A percentile compares a stretch with the other conserved stretches of the same genome.
Evolutionary conservation across 768 basidiomycete species (phyloP).

Genomic region (Psilocybe subaeruginosa): DNA sequence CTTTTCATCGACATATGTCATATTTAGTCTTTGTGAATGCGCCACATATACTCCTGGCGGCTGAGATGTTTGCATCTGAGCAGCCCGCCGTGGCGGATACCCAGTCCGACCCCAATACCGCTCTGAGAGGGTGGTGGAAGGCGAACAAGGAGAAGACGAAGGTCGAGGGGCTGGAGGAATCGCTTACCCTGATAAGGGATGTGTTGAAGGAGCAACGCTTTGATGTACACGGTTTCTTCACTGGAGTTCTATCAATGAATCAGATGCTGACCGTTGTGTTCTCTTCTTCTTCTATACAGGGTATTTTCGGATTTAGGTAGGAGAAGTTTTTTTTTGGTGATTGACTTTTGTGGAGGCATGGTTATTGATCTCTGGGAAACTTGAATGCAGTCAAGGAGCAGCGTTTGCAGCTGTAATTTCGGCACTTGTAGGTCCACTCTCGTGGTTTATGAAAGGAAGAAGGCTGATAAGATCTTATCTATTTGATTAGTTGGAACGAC

Average conservation of each 20-base stretch:
- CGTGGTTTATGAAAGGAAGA: background rate
- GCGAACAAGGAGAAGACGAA: conserved; percentile 53
- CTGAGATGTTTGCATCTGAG: conserved; percentile 48
- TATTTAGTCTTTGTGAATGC: conserved; percentile 75
- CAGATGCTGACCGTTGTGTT: conserved; percentile 11
- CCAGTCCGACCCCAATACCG: conserved; percentile 58
- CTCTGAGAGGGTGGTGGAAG: conserved; percentile 76
- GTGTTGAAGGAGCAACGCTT: conserved; percentile 61
- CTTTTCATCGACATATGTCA: background rate
- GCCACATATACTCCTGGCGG: conserved; percentile 67
- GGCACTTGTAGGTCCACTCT: conserved; percentile 57
- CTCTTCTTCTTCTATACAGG: conserved; percentile 42
- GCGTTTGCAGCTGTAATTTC: conserved; percentile 72
- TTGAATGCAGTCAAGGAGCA: conserved; percentile 67
- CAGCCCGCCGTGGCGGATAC: conserved; percentile 34
- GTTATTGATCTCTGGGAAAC: conserved; percentile 2
- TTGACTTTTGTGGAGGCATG: background rate
- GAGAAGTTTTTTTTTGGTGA: background rate
- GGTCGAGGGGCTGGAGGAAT: conserved; percentile 59
- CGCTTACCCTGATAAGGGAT: conserved; percentile 56
- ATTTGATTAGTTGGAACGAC: conserved; percentile 39
- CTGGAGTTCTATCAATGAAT: conserved; percentile 7
- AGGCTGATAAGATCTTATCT: background rate
- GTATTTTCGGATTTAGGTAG: conserved; percentile 82
- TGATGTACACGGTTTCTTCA: conserved; percentile 50